phyloP scores from a whole-genome alignment of 1,284 basidiomycete genomes.

The Rhizopogon parksii region DNA sequence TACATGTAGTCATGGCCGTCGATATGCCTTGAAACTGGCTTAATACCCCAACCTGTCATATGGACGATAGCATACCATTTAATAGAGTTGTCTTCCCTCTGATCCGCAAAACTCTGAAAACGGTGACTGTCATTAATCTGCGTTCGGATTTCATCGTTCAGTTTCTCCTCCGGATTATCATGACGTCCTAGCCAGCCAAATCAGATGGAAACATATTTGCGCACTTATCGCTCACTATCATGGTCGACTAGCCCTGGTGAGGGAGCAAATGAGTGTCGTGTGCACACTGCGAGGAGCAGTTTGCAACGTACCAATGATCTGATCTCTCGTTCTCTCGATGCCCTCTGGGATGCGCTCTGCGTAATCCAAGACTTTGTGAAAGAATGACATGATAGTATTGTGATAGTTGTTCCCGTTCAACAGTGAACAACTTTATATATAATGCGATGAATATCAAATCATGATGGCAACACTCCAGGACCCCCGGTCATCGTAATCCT shows the following conservation, averaged over 20 bases:
- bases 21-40: slow-evolving; percentile 54
- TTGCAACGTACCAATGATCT: slow-evolving; percentile 40
- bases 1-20: slow-evolving; percentile 94
- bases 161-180: slow-evolving; percentile 65
- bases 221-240: slow-evolving; percentile 41
- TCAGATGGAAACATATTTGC: slow-evolving; percentile 2
- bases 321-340: slow-evolving; percentile 39
- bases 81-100: slow-evolving; percentile 64
- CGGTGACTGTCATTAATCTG: slow-evolving; percentile 77
- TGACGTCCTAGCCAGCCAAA: slow-evolving; percentile 49
- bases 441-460: too few species aligned
- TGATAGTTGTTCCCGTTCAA: neutral
- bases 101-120: slow-evolving; percentile 77
- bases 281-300: neutral
- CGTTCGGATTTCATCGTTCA: slow-evolving; percentile 54
- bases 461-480: too few species aligned
- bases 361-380: slow-evolving; percentile 26
- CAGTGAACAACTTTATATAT: neutral
- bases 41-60: neutral
- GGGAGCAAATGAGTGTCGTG: neutral
- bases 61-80: slow-evolving; percentile 60
- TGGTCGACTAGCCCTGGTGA: slow-evolving; percentile 47
- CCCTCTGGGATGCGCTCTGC: slow-evolving; percentile 37
- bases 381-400: slow-evolving; percentile 27
- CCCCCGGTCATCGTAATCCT: too few species aligned